A percentile compares a stretch with the other conserved stretches of the same genome.
Conservation (phyloP, 306 rosid genomes). For the Sicyos edulis region DNA sequence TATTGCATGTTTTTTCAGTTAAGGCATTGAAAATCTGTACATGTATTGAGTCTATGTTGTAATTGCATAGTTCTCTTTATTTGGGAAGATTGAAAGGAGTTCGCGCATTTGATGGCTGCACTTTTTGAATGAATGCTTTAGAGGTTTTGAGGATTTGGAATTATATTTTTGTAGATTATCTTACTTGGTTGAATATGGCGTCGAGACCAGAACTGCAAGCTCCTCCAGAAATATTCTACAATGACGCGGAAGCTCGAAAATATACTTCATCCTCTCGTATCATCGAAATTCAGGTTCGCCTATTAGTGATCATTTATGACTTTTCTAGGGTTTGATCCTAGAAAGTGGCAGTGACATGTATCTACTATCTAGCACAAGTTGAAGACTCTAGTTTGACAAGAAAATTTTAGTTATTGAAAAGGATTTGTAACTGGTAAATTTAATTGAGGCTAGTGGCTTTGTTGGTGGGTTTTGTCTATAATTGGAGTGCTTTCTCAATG, state of each 20-base stretch:
- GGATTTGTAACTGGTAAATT: background rate
- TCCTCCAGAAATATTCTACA: constrained; percentile 95
- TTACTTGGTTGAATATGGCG: constrained; percentile 29
- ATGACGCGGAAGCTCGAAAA: constrained; percentile 73
- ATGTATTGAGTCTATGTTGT: no score
- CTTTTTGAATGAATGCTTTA: background rate
- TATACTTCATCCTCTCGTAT: constrained; percentile 88
- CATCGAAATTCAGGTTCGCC: constrained; percentile 61
- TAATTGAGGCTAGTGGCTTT: background rate
- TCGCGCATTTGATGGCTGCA: background rate
- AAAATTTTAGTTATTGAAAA: background rate
- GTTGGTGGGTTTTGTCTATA: background rate
- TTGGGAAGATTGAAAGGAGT: no score
- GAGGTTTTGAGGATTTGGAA: constrained; percentile 3
- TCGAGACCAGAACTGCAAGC: constrained; percentile 79
- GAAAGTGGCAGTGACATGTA: background rate
- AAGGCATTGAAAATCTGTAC: no score
- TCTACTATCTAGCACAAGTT: no score
- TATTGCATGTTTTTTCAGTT: no score
- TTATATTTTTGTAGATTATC: background rate
- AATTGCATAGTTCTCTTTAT: no score
- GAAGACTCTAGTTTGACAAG: no score
- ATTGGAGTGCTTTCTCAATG: background rate
- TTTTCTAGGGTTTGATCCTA: background rate
- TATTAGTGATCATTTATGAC: background rate